phyloP scores from a whole-genome alignment of 108 stramenopile genomes.

The Chaetoceros tenuissimus region DNA sequence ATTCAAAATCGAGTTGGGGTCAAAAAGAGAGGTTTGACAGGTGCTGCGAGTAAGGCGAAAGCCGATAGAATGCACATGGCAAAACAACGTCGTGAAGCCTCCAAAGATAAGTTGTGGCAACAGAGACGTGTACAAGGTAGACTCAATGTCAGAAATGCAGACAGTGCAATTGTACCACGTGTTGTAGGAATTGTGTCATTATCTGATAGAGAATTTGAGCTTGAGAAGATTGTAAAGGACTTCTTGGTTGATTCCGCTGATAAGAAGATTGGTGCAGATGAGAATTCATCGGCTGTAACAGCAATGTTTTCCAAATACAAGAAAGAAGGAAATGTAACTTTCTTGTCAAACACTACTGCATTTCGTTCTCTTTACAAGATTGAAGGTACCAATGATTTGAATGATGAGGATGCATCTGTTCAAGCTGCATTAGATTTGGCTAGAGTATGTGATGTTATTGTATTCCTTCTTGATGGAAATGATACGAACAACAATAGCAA shows the following conservation, averaged over 20 bases:
- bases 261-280: constrained; percentile 9
- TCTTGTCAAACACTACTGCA: constrained; percentile 61
- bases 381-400: constrained; percentile 10
- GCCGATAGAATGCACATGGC: constrained; percentile 59
- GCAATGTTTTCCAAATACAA: constrained; percentile 63
- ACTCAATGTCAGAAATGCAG: constrained; percentile 17
- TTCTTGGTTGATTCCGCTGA: constrained; percentile 32
- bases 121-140: constrained; percentile 30
- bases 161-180: constrained; percentile 38
- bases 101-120: constrained; percentile 30
- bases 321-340: constrained; percentile 67
- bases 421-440: constrained; percentile 79
- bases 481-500: constrained; percentile 15
- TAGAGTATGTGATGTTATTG: constrained; percentile 76
- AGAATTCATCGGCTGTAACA: constrained; percentile 35
- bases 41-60: constrained; percentile 32
- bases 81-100: constrained; percentile 50
- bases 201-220: constrained; percentile 30
- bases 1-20: constrained; percentile 20
- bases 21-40: constrained; percentile 3
- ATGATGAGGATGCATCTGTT: constrained; percentile 53
- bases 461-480: constrained; percentile 80
- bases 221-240: constrained; percentile 52
- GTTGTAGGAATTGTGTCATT: constrained; percentile 85
- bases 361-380: constrained; percentile 53